Evolutionary conservation across 371 early-diverging fungal species (phyloP).

Genomic region (Rhizomucor pusillus): DNA sequence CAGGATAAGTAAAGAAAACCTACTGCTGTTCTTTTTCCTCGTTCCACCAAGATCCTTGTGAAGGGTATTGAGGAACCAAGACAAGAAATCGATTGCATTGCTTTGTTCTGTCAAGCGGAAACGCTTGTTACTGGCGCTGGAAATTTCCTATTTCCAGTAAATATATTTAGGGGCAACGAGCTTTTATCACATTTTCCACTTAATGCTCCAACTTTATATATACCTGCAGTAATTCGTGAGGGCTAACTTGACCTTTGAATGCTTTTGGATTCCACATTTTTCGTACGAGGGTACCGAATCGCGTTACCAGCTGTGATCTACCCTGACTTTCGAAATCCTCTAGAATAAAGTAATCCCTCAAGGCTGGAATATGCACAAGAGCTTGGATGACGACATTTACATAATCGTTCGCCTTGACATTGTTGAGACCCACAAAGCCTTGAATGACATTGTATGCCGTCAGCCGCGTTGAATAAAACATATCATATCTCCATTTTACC

Average conservation of each 20-base stretch:
- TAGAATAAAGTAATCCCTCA: constrained; percentile 84
- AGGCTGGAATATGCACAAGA: constrained; percentile 83
- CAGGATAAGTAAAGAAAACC: constrained; percentile 9
- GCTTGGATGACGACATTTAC: constrained; percentile 93
- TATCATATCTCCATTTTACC: constrained; percentile 39
- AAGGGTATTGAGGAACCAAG: constrained; percentile 92
- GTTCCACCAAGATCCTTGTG: constrained; percentile 86
- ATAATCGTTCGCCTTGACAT: constrained; percentile 95
- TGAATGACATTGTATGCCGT: too few species aligned
- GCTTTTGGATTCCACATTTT: constrained; percentile 95
- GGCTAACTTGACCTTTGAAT: constrained; percentile 95
- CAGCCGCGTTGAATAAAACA: background rate
- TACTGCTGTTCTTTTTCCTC: constrained; percentile 70
- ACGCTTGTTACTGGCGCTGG: constrained; percentile 76
- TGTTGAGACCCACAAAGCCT: constrained; percentile 95
- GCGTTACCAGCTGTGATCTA: constrained; percentile 64
- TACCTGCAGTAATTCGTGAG: constrained; percentile 92
- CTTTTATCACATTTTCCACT: background rate
- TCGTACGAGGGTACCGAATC: constrained; percentile 79
- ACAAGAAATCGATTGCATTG: constrained; percentile 89
- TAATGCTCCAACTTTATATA: background rate
- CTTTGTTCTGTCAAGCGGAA: constrained; percentile 82
- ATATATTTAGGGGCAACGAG: background rate
- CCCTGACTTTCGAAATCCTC: constrained; percentile 56
- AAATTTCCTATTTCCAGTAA: constrained; percentile 69